Base-by-base conservation (phyloP, 768 basidiomycete genomes). In the Agrocybe chaxingu region DNA sequence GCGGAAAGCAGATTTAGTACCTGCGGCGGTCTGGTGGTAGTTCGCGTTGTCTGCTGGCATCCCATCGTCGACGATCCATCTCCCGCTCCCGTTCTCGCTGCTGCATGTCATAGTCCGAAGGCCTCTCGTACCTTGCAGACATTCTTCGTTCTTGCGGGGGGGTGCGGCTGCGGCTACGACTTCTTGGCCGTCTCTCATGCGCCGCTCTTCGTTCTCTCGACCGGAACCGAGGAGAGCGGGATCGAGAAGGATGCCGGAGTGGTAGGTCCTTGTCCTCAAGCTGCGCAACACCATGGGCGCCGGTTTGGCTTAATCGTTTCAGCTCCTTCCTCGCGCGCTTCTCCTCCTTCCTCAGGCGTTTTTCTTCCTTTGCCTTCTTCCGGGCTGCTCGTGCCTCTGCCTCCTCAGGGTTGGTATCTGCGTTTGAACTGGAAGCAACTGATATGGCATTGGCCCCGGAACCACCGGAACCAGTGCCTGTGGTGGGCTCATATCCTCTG, bases 401-500 rank as follows among this genome's bases (percentile, higher is more conserved):
- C 38, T 66, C 69, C 29, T 66, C 64, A 16, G 54, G 55, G n/a
- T 58, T 56, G 13, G 58, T 48, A 12, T 53, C 51, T 11, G 62
- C 57, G 13, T 45, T 58, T 7, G 57, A 56, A 9, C 63, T 53
- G 13, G 62, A 55, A 13, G 60, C 53, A 33, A 61, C 54, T 35
- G 58, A 50, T 19, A 61, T 56, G 8, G 64, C 51, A 44, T 66
- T 64, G 32, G 63, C 55, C 13, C 63, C 63, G 31, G 61, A 55
- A 38, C 48, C 55, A 18, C 54, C 51, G 0, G 40, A 41, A 52
- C 50, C 53, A 11, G 70, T 64, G 63, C 77, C 77, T 12, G 75
- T 65, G 1, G 79, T 68, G 7, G 84, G 80, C 38, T 81, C 85
- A 64, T 89, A 92, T 3, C 91, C 91, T 47, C 89, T 92, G 37